phyloP scores from a whole-genome alignment of 768 basidiomycete genomes.

The Auricularia heimuer region DNA sequence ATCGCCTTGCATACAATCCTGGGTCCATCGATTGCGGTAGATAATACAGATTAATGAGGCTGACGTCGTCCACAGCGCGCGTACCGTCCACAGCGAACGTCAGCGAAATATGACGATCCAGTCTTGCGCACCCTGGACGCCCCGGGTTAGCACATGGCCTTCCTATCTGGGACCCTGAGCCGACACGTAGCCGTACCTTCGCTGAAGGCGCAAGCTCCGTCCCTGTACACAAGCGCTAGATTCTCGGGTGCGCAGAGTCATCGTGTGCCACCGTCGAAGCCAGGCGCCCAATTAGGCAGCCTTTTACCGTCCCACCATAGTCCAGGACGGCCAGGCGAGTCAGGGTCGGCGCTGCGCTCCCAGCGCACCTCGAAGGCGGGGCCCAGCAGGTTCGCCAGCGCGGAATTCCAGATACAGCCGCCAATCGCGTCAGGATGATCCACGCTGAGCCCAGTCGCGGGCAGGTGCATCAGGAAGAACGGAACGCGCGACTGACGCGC shows the following conservation, averaged over 20 bases:
- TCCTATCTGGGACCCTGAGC: neutral
- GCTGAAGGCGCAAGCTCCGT: neutral
- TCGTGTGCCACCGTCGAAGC: neutral
- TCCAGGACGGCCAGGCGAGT: conserved; percentile 26
- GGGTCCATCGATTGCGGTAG: too few relatives aligned
- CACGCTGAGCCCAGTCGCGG: conserved; percentile 25
- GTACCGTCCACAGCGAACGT: too few relatives aligned
- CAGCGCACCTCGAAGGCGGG: conserved; percentile 59
- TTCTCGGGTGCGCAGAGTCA: neutral
- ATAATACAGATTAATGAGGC: too few relatives aligned
- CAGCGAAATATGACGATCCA: too few relatives aligned
- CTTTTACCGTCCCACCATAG: conserved; percentile 32
- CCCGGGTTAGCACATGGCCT: neutral
- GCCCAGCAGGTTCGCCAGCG: conserved; percentile 51
- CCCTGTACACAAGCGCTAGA: neutral
- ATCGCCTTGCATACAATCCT: too few relatives aligned
- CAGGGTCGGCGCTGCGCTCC: conserved; percentile 32
- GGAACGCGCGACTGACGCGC: conserved; percentile 71
- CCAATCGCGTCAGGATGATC: conserved; percentile 26
- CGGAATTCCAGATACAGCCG: conserved; percentile 58
- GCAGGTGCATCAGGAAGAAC: conserved; percentile 70
- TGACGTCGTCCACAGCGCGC: too few relatives aligned
- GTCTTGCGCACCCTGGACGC: neutral
- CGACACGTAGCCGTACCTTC: neutral
- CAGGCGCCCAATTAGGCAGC: conserved; percentile 13